These are phyloP conservation scores for Triticum urartu DNA, from an alignment of 176 grass and related monocot genomes.

Conservation along the genomic window DNA sequence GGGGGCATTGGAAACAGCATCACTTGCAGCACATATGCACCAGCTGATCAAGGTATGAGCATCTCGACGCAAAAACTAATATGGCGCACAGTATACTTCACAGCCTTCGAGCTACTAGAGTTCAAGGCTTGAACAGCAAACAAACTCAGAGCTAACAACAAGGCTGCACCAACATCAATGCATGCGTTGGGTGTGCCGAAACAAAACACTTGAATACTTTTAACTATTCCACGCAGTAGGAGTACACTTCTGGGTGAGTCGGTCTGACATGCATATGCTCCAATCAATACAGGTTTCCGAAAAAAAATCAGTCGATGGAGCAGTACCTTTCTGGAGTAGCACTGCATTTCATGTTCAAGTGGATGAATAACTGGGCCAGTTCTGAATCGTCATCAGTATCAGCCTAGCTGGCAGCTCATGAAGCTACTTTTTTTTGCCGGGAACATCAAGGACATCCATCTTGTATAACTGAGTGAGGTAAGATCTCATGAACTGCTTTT, in stretches of 20 bases:
- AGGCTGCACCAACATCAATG: slow-evolving; percentile 43
- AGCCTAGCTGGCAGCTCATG: neutral
- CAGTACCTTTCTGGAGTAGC: neutral
- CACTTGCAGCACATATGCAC: neutral
- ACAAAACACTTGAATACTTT: slow-evolving; percentile 15
- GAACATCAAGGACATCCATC: neutral
- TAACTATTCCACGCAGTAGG: neutral
- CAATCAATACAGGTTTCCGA: neutral
- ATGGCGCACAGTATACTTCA: neutral
- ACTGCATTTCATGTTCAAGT: slow-evolving; percentile 3
- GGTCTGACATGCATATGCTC: slow-evolving; percentile 27
- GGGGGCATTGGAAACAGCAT: slow-evolving; percentile 34
- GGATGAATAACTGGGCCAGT: neutral
- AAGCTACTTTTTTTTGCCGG: neutral
- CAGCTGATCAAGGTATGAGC: slow-evolving; percentile 30
- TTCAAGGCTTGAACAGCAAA: slow-evolving; percentile 36
- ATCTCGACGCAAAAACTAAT: slow-evolving; percentile 47
- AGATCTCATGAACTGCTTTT: neutral
- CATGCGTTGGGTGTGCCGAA: slow-evolving; percentile 27
- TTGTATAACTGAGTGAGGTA: neutral
- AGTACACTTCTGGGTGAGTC: slow-evolving; percentile 4
- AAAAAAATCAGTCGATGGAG: neutral
- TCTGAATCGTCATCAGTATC: neutral
- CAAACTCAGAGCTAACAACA: slow-evolving; percentile 22
- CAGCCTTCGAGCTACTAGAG: slow-evolving; percentile 18